Base-by-base conservation (phyloP, 2,329 filamentous ascomycete species). In the Cercospora canescens region DNA sequence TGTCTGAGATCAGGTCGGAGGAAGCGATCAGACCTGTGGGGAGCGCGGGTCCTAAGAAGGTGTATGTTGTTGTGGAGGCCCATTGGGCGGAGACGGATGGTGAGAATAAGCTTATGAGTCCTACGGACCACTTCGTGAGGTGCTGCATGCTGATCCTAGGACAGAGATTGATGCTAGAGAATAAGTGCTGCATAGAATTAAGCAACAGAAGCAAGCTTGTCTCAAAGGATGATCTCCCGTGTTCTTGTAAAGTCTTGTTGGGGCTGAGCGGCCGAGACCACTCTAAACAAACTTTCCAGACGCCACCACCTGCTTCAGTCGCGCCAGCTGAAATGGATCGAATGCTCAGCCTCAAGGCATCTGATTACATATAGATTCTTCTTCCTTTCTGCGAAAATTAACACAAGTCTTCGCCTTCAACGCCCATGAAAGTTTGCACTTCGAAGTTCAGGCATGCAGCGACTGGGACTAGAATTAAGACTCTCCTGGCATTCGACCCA, bases 41-140 rank as follows among this genome's bases (percentile, higher is more conserved):
- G 7, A 64, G 35, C 3, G 61, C 32, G 39, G 45, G 56, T 34
- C 48, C 60, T 26, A 32, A 24, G 30, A 67, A 67, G 54, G 48
- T 52, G 24, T 56, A 64, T n/a, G 61, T 64, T 26, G 56, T 67
- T 12, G 65, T 67, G 41, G 63, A 62, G 8, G n/a, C 60, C 57
- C 57, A 60, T 60, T 60, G 57, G 3, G 57, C 57, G 4, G 26
- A 18, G 35, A 4, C 16, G 45, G 45, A 52, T 28, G 45, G 14
- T 52, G 24, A n/a, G 7, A 52, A 5, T 52, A n/a, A 14, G 45
- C 6, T 4, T 30, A 24, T 4, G 6, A 52, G 45, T 12, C 21
- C 24, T 24, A 52, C 24, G 6, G 1, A 8, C 2, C 24, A 8
- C 28, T 2, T 7, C 5, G 6, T 52, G 14, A 16, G 26, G 45